Conservation (phyloP, 805 yeast species). For the Pichia paraexigua region DNA sequence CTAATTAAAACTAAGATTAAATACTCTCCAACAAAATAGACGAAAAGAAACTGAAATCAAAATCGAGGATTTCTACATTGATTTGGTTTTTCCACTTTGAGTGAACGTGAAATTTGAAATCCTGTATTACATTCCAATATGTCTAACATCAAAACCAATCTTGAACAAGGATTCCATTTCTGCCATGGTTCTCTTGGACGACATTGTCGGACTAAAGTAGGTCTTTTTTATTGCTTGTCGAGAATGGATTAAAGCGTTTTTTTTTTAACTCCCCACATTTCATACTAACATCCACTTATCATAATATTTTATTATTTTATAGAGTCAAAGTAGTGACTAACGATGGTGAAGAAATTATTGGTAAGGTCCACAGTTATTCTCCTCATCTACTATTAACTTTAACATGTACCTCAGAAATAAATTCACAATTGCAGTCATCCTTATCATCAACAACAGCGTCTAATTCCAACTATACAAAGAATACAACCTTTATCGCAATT, state of each 20-base stretch:
- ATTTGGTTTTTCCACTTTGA: not conserved
- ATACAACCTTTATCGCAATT: slow-evolving; percentile 37
- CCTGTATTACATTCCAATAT: too few species aligned
- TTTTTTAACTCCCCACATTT: not conserved
- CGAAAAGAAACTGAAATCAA: not conserved
- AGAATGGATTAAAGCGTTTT: not conserved
- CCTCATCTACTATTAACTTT: slow-evolving; percentile 34
- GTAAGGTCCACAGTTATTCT: slow-evolving; percentile 55
- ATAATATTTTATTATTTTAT: not conserved
- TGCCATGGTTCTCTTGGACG: slow-evolving; percentile 26
- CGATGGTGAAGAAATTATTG: slow-evolving; percentile 38
- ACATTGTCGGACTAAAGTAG: slow-evolving; percentile 29
- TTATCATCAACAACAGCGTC: not conserved
- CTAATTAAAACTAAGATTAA: too few species aligned
- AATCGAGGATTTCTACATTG: not conserved
- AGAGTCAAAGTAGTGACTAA: slow-evolving; percentile 56
- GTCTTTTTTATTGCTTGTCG: slow-evolving; percentile 10
- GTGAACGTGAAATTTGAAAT: too few species aligned
- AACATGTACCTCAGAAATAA: slow-evolving; percentile 7
- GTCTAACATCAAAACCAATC: not conserved
- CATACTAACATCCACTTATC: not conserved
- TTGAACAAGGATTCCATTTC: not conserved
- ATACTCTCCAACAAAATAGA: too few species aligned
- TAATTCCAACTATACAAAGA: not conserved
- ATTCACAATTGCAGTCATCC: slow-evolving; percentile 6